A percentile compares a stretch with the other conserved stretches of the same genome.
Evolutionary conservation across 2,329 filamentous ascomycete genomes (phyloP).

Genomic region (Sclerotinia borealis): DNA sequence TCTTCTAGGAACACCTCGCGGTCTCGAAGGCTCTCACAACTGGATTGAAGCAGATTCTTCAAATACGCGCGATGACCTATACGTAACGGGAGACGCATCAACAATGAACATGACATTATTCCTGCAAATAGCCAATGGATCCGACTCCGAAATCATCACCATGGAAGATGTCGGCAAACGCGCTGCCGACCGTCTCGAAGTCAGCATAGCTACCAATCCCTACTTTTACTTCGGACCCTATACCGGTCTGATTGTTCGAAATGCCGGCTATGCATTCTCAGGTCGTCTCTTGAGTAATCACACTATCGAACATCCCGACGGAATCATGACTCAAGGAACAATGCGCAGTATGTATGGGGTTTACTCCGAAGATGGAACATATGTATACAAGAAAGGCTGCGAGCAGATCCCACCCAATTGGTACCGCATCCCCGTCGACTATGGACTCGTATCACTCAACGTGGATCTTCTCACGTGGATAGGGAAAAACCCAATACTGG

Average conservation of each 20-base stretch:
- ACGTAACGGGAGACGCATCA: slow-evolving; percentile 8
- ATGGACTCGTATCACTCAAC: background rate
- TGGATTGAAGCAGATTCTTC: slow-evolving; percentile 47
- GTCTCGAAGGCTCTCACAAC: slow-evolving; percentile 44
- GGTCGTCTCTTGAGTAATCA: background rate
- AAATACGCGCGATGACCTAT: slow-evolving; percentile 44
- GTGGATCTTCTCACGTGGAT: too few species aligned
- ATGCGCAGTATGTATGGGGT: background rate
- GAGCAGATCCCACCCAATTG: background rate
- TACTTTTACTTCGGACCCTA: slow-evolving; percentile 31
- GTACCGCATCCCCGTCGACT: background rate
- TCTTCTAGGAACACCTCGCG: slow-evolving; percentile 36
- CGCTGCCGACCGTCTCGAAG: slow-evolving; percentile 13
- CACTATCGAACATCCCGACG: background rate
- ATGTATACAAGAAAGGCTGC: background rate
- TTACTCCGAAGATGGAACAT: slow-evolving; percentile 10
- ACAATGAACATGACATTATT: slow-evolving; percentile 1
- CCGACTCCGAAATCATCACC: background rate
- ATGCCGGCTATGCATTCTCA: slow-evolving; percentile 18
- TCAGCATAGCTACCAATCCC: slow-evolving; percentile 28
- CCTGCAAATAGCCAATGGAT: background rate
- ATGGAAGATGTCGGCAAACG: background rate
- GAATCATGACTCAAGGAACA: too few species aligned
- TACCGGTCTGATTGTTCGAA: slow-evolving; percentile 23
- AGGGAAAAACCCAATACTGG: too few species aligned